Conservation (phyloP, 495 filamentous ascomycete genomes). For the Neurospora cerealis region DNA sequence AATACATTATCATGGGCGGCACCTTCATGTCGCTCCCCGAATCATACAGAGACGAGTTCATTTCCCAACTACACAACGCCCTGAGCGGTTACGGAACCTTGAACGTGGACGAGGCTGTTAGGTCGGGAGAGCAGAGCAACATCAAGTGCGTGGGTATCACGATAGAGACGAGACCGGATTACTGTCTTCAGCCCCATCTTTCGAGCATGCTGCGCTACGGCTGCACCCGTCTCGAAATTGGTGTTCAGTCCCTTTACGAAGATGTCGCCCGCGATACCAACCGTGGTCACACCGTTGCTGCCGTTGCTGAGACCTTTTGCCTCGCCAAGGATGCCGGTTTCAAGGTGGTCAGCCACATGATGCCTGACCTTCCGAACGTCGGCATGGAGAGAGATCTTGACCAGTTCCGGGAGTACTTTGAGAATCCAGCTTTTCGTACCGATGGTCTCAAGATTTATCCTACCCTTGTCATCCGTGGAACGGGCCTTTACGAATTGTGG, state of each 20-base stretch:
- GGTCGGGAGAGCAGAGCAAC: conserved; percentile 83
- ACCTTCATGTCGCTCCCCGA: conserved; percentile 96
- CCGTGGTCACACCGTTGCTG: conserved; percentile 88
- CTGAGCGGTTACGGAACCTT: conserved; percentile 84
- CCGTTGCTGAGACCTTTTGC: conserved; percentile 90
- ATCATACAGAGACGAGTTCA: conserved; percentile 82
- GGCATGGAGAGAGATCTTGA: conserved; percentile 96
- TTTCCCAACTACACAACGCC: conserved; percentile 92
- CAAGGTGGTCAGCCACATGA: conserved; percentile 99
- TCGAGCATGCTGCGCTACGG: conserved; percentile 93
- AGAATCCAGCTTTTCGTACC: conserved; percentile 93
- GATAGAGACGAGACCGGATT: conserved; percentile 94
- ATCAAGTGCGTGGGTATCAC: conserved; percentile 98
- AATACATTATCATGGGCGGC: conserved; percentile 99
- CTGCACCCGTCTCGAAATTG: conserved; percentile 88
- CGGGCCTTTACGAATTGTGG: conserved; percentile 95
- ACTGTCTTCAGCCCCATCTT: conserved; percentile 86
- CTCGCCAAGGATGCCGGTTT: conserved; percentile 95
- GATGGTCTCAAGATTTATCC: conserved; percentile 98
- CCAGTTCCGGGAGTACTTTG: conserved; percentile 96
- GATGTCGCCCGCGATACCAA: conserved; percentile 98
- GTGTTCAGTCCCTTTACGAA: conserved; percentile 94
- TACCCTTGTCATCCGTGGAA: conserved; percentile 93
- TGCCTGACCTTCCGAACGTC: conserved; percentile 96
- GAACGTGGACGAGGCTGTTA: conserved; percentile 90